Base-by-base conservation (phyloP, 345 rosid species). In the Ceriops zippeliana region DNA sequence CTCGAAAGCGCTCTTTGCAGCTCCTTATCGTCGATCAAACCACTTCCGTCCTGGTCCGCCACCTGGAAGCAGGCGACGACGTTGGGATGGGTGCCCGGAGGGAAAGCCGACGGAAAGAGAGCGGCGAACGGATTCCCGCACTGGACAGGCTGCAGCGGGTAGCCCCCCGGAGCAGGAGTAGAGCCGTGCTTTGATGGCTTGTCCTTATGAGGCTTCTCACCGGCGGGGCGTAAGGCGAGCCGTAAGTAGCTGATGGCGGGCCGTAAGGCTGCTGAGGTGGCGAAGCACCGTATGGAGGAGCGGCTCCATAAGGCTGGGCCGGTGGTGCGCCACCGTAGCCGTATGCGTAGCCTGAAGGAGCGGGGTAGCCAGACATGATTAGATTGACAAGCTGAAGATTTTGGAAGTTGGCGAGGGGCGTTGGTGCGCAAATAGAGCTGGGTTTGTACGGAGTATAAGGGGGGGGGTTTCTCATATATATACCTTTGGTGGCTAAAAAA, bases 31-130 rank as follows among this genome's bases (percentile, higher is more conserved):
- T 95, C 97, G 65, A 91, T 89, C 46, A 89, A 71, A 0, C 96
- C 97, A 72, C 99, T 95, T 10, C 90, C 82, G 72, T 95, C 99
- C 77, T 76, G 89, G 79, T 91, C 97, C 17, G 99, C 97, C 65
- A 79, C 37, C 70, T 87, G 92, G 63, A 91, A 93, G 71, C 92
- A 83, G 35, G 96, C 89, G 69, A 95, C 78, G 59, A 95, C 58
- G 78, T 47, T 85, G 28, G 99, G 93, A 77, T 91, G 96, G n/a
- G 96, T 91, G 5, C 91, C 96, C 10, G 95, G 96, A 21, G 96
- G 88, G 72, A 93, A 95, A 49, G 83, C 65, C 58, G 96, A 95
- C 17, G 97, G 99, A 52, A 87, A 5, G 47, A 95, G 82, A 53
- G 97, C 68, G 1, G 86, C 76, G 57, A 91, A 91, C 27, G 99